Evolutionary conservation across 176 grass and related monocot species (phyloP), one percentile per base, ranked within the genome.

Genomic region (Coix lacrymajobi): DNA sequence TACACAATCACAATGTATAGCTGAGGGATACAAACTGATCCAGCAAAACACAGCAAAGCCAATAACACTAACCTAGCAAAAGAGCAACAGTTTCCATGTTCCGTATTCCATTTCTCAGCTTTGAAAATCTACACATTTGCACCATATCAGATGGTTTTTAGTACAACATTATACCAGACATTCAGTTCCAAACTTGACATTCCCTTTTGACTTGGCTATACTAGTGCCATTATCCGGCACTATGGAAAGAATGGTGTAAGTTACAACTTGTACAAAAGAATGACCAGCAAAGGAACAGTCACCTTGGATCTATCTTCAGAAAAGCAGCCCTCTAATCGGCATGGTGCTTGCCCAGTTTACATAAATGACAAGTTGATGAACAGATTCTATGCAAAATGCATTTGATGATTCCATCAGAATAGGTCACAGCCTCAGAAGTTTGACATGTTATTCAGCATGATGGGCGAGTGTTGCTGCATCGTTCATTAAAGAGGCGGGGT

Each of bases 231-330:
- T 69, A 29, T 67, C 22, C 38, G 32, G 31, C 79, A 71, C 86
- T 26, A 72, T 8, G 10, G 12, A 78, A 65, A 78, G 36, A 83
- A 83, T 29, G 26, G 20, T 71, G 26, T 43, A 71, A 62, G 24
- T n/a, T 67, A 71, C 49, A 58, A 15, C 32, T 81, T 41, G 36
- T 82, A 86, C 73, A 73, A 60, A 81, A 84, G 79, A 90, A 83
- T 79, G 37, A 14, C 57, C 17, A 48, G 60, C 39, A 46, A 17
- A 6, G 5, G 25, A 51, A 26, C 62, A 78, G 12, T 24, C 30
- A 40, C 61, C 45, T 20, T 61, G 24, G 39, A 75, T 26, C 57
- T 17, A 80, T 56, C 61, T 30, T 81, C 29, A n/a, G 30, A 80
- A 62, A 63, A 66, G 44, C 25, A 69, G 63, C 34, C 14, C 12